Base-by-base conservation (phyloP, 495 filamentous ascomycete genomes). In the Tricharina praecox region DNA sequence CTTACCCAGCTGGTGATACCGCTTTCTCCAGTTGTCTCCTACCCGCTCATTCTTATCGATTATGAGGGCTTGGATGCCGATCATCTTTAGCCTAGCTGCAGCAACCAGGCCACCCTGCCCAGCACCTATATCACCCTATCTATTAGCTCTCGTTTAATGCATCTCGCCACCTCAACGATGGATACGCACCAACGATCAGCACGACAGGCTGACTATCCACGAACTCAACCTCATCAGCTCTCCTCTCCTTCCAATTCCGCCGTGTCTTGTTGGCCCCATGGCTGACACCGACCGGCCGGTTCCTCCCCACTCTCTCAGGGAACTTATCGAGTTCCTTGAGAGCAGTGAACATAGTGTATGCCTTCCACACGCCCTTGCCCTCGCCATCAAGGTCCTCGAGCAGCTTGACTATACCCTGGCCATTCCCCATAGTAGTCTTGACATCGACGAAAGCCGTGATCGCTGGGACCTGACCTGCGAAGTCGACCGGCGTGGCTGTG, bases 21-120 rank as follows among this genome's bases (percentile, higher is more conserved):
- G 66, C n/a, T 70, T 72, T 18, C 81, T 69, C 83, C 83, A 90
- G 61, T 76, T 84, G 56, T 85, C 82, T 7, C 83, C 83, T 9
- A 87, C 65, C 13, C 71, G 59, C 10, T 71, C 67, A 54, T 78
- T 78, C 16, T 64, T 62, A 56, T 90, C 83, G 50, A 87, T 71
- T 20, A 82, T 59, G 21, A 90, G 65, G 0, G 73, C 60, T 20
- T 73, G 60, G 7, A 90, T 63, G 23, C 68, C 61, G n/a, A 87
- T 70, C 69, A 80, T 75, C 56, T 84, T 78, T 18, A 87, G 69
- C 9, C 82, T 71, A 7, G 82, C 82, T n/a, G 72, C 70, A 11
- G 69, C 66, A 0, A 73, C 75, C 9, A 88, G 69, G 11, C 75
- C 74, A 8, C 62, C 67, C 50, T 77, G 74, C 3, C 75, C 74